These are phyloP conservation scores for Fusarium dlaminii DNA, from an alignment of 2,329 filamentous ascomycete species.

Conservation along the genomic window DNA sequence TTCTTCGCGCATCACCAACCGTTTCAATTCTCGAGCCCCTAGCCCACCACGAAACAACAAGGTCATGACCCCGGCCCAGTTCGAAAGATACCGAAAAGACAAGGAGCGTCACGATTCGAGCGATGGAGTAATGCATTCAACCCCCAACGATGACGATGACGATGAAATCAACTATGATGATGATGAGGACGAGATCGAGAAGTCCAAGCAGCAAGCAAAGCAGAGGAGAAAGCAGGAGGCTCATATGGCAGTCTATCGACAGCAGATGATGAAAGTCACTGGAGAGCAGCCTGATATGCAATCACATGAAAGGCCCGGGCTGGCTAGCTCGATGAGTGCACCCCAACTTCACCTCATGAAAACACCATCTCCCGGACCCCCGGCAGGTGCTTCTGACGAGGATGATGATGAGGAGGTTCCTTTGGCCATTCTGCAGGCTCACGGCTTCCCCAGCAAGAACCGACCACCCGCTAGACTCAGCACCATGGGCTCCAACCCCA, in stretches of 20 bases:
- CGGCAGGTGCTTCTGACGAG: constrained; percentile 71
- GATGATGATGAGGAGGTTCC: constrained; percentile 93
- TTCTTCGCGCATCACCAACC: constrained; percentile 50
- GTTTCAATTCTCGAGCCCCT: constrained; percentile 47
- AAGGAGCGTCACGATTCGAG: constrained; percentile 67
- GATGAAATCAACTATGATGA: constrained; percentile 74
- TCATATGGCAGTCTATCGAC: constrained; percentile 87
- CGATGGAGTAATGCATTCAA: constrained; percentile 54
- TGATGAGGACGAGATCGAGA: constrained; percentile 82
- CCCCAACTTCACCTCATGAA: constrained; percentile 63
- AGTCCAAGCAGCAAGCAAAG: constrained; percentile 75
- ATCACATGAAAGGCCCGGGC: constrained; percentile 60
- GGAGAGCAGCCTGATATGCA: constrained; percentile 64
- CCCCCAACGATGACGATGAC: constrained; percentile 67
- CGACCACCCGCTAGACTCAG: constrained; percentile 76
- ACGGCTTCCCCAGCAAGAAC: constrained; percentile 85
- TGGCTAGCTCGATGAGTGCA: constrained; percentile 69
- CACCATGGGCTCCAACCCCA: constrained; percentile 75
- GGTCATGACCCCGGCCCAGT: constrained; percentile 90
- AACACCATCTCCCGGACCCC: constrained; percentile 49
- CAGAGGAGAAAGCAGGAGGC: constrained; percentile 90
- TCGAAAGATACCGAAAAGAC: constrained; percentile 81
- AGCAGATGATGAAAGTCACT: constrained; percentile 97
- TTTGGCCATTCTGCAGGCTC: constrained; percentile 84
- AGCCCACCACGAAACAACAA: constrained; percentile 70